These are phyloP conservation scores for Verticillium nubilum DNA, from an alignment of 2,329 filamentous ascomycete species.

Conservation along the genomic window DNA sequence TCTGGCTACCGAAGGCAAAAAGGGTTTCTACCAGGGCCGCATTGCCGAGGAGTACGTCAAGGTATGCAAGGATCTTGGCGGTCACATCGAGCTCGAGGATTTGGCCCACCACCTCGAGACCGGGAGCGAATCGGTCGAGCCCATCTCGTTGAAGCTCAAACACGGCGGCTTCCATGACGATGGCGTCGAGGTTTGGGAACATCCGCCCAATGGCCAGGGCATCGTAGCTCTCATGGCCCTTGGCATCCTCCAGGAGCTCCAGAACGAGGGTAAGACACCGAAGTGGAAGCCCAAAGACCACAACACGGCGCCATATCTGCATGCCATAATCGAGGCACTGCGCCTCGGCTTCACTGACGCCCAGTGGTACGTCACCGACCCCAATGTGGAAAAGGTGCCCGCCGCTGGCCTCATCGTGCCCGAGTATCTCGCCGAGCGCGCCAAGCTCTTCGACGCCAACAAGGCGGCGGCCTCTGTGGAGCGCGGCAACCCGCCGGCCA, in stretches of 20 bases:
- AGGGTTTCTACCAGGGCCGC: constrained; percentile 83
- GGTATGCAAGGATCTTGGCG: constrained; percentile 70
- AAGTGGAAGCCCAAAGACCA: constrained; percentile 66
- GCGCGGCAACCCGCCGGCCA: constrained; percentile 55
- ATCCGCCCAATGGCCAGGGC: constrained; percentile 93
- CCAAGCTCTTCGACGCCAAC: constrained; percentile 49
- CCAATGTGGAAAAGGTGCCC: constrained; percentile 66
- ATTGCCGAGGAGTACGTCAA: constrained; percentile 78
- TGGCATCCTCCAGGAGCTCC: constrained; percentile 83
- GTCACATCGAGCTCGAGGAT: constrained; percentile 74
- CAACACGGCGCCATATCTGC: constrained; percentile 76
- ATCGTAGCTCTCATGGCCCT: constrained; percentile 93
- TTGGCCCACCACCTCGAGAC: constrained; percentile 64
- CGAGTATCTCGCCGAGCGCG: constrained; percentile 69
- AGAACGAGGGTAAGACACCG: constrained; percentile 68
- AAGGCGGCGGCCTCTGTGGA: constrained; percentile 56
- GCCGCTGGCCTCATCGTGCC: constrained; percentile 62
- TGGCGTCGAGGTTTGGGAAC: constrained; percentile 86
- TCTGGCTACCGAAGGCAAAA: constrained; percentile 75
- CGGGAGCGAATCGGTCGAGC: constrained; percentile 73
- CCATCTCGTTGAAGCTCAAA: constrained; percentile 75
- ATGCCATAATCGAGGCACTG: constrained; percentile 81
- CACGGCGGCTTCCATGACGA: constrained; percentile 28
- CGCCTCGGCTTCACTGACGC: constrained; percentile 88
- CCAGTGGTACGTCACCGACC: constrained; percentile 85